Evolutionary conservation across 78 protist genomes (phyloP).

Genomic region (Speleostelium caveatum): DNA sequence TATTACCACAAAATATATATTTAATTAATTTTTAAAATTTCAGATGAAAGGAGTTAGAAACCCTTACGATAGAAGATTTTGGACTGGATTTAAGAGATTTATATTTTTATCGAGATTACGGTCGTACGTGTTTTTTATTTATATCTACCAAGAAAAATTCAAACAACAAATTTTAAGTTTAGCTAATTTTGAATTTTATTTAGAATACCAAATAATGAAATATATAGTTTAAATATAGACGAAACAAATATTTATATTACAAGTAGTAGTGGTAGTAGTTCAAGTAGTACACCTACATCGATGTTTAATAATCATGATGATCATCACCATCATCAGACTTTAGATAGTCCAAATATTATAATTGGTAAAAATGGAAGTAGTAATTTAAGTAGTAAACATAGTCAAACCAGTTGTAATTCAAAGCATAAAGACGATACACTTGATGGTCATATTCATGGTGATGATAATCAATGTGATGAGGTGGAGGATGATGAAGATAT

Average conservation of each 20-base stretch:
- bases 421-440: not conserved
- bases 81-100: not conserved
- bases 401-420: not conserved
- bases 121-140: not conserved
- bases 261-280: not conserved
- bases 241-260: not conserved
- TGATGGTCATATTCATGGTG: not conserved
- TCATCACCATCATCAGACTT: not conserved
- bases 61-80: not conserved
- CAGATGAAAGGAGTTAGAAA: not conserved
- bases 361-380: too few relatives aligned
- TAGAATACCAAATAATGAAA: not conserved
- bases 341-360: not conserved
- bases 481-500: too few relatives aligned
- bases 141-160: not conserved
- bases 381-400: too few relatives aligned
- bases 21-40: not conserved
- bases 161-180: not conserved
- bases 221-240: not conserved
- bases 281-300: not conserved
- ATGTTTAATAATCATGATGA: not conserved
- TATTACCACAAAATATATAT: not conserved
- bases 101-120: not conserved
- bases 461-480: not conserved
- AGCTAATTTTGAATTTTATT: too few relatives aligned